Percentiles rank a stretch among this genome's conserved stretches.
These are phyloP conservation scores for Actinomortierella wolfii DNA, from an alignment of 371 early-diverging fungal species.

Conservation along the genomic window DNA sequence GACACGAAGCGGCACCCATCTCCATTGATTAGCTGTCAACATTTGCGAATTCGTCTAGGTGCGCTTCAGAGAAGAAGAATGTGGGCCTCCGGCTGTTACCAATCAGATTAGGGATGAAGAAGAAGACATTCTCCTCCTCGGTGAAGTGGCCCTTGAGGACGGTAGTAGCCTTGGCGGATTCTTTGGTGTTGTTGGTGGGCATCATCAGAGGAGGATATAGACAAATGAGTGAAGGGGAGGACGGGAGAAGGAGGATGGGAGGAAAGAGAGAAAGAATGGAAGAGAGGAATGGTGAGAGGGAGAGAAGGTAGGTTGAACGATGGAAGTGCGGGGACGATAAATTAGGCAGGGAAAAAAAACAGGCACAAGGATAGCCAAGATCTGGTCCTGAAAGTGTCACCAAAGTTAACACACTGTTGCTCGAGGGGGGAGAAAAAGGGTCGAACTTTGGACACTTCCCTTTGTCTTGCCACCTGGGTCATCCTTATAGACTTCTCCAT, in stretches of 20 bases:
- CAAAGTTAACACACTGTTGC: no score
- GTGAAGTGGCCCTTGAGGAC: slow-evolving; percentile 20
- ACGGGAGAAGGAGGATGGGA: slow-evolving; percentile 9
- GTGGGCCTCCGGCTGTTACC: slow-evolving; percentile 50
- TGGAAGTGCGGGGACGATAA: no score
- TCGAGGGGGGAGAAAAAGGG: slow-evolving; percentile 11
- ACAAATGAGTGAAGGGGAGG: neutral
- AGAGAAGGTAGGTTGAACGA: neutral
- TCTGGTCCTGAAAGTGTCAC: no score
- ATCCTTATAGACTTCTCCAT: neutral
- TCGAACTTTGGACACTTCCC: neutral
- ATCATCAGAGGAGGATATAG: slow-evolving; percentile 1
- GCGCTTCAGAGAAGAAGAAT: slow-evolving; percentile 1
- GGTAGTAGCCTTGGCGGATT: slow-evolving; percentile 4
- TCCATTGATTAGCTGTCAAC: neutral
- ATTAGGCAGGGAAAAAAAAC: no score
- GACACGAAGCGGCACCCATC: neutral
- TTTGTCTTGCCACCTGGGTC: neutral
- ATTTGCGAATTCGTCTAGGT: neutral
- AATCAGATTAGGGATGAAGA: slow-evolving; percentile 92
- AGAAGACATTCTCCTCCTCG: slow-evolving; percentile 70
- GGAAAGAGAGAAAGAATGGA: slow-evolving; percentile 2
- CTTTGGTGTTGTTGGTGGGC: slow-evolving; percentile 37
- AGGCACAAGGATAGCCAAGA: no score
- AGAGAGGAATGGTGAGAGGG: slow-evolving; percentile 10